Conservation (phyloP, 2,329 filamentous ascomycete species). For the Beauveria brongniartii region DNA sequence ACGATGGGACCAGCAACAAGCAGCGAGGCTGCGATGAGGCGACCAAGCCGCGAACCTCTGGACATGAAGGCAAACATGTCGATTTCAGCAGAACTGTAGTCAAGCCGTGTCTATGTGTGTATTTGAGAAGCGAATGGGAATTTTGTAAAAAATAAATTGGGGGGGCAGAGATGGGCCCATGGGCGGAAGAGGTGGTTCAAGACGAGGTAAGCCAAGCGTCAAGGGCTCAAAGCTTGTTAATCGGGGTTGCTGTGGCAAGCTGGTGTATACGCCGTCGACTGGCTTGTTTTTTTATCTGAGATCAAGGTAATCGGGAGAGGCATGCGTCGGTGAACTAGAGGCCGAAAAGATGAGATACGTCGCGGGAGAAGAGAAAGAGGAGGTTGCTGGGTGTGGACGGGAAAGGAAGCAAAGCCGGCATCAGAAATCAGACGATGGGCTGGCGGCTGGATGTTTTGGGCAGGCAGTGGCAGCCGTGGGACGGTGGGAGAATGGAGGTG, state of each 20-base stretch:
- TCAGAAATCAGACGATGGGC: not conserved
- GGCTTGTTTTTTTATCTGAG: not conserved
- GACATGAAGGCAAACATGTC: not conserved
- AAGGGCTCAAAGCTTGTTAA: constrained; percentile 3
- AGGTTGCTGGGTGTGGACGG: not conserved
- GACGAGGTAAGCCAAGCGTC: not conserved
- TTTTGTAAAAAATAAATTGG: not conserved
- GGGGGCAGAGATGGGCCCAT: not conserved
- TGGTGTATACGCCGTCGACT: not conserved
- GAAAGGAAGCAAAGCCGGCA: not conserved
- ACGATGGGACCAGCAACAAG: not conserved
- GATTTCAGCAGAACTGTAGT: not conserved
- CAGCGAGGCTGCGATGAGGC: not conserved
- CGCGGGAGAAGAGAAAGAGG: not conserved
- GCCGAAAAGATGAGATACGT: not conserved
- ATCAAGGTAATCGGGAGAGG: not conserved
- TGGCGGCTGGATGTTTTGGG: no score
- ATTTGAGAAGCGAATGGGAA: not conserved
- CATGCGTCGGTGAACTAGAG: not conserved
- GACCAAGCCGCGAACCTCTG: not conserved
- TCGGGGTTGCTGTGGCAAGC: not conserved
- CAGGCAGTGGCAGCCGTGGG: no score
- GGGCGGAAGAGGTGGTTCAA: not conserved
- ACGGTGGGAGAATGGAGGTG: no score
- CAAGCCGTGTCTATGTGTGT: not conserved